Conservation (phyloP, 345 rosid species). For the Ricinus communis region DNA sequence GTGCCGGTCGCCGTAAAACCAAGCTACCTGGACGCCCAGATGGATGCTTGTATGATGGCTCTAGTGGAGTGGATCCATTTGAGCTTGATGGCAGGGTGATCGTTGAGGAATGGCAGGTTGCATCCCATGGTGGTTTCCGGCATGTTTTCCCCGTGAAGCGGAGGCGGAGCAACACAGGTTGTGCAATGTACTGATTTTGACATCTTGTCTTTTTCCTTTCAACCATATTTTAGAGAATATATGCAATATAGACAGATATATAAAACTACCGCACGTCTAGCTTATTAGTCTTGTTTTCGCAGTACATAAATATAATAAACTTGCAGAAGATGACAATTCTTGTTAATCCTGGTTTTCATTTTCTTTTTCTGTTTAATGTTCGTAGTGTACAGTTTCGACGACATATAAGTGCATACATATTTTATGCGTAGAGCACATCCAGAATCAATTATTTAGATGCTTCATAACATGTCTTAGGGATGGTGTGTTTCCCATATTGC, state of each 20-base stretch:
- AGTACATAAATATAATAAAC: too few species aligned
- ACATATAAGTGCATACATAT: not conserved
- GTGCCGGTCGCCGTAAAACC: slow-evolving; percentile 88
- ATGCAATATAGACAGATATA: too few species aligned
- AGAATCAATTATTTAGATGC: not conserved
- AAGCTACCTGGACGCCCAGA: slow-evolving; percentile 59
- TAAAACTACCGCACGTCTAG: too few species aligned
- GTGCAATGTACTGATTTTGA: slow-evolving; percentile 45
- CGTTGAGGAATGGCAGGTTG: slow-evolving; percentile 59
- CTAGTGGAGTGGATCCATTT: slow-evolving; percentile 47
- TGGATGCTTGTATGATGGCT: slow-evolving; percentile 40
- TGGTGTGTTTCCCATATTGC: not conserved
- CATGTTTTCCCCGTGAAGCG: slow-evolving; percentile 64
- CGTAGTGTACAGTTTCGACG: too few species aligned
- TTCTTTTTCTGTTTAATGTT: too few species aligned
- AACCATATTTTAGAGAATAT: not conserved
- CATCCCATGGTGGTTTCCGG: slow-evolving; percentile 50
- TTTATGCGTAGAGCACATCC: not conserved
- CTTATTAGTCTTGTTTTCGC: too few species aligned
- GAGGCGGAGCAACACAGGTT: slow-evolving; percentile 50
- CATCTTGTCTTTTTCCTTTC: slow-evolving; percentile 3
- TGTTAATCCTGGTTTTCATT: too few species aligned
- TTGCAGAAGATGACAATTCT: too few species aligned
- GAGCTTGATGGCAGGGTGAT: slow-evolving; percentile 43
- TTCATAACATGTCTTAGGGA: not conserved